Base-by-base conservation (phyloP, 2,329 filamentous ascomycete species). In the Trichoderma koningiopsis region DNA sequence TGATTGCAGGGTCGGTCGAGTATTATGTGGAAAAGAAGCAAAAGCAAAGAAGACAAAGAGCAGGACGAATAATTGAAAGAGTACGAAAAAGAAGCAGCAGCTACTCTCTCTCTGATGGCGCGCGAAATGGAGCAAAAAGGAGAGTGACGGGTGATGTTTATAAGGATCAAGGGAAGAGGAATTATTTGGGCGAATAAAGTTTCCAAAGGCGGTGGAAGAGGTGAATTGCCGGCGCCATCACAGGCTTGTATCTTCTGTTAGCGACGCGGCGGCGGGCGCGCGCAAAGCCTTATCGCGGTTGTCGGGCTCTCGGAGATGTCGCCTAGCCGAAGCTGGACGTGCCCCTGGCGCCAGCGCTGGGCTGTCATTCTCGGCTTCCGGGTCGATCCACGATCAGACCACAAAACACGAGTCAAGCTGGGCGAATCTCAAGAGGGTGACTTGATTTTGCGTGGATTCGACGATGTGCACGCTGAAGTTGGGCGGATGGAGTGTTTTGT, bases 331-430 rank as follows among this genome's bases (percentile, higher is more conserved):
- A 65, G 35, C 19, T 27, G 47, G 62, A 56, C 14, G 31, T 65
- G 53, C 62, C 62, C 62, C 62, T 65, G 62, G 62, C 40, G 49
- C 52, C 62, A 43, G 22, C 22, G 24, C 29, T 60, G 35, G 40
- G 16, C 16, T 10, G 40, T n/a, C 16, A 19, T 35, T 29, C 31
- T 33, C 27, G 55, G 27, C 55, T 57, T 43, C 40, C 31, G 55
- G 53, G 53, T 66, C 57, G 63, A 37, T 55, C 47, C 47, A 55
- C 61, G 53, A 66, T 66, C 63, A 66, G 63, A 66, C 63, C 63
- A 66, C 63, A 58, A 27, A 43, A 49, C 53, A 66, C 53, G 63
- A 66, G 53, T 37, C 37, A 61, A 61, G 37, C 40, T 19, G 62
- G 52, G 27, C 22, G 40, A 22, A 33, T 55, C 7, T 33, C 47